These are phyloP conservation scores for Viola pubescens DNA, from an alignment of 441 rosid species.

Conservation along the genomic window DNA sequence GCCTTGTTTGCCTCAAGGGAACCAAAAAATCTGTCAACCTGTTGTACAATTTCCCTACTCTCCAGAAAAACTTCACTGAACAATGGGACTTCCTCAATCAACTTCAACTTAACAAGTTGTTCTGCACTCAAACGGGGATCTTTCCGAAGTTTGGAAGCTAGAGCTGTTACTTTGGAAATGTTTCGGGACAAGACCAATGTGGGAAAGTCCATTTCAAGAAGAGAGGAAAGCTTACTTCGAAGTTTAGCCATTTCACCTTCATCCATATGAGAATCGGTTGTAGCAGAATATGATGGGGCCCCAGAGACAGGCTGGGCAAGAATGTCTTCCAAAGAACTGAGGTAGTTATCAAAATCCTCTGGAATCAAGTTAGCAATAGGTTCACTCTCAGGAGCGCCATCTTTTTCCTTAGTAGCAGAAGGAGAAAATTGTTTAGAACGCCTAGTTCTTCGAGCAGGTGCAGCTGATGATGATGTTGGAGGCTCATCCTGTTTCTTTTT, in stretches of 20 bases:
- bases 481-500: slow-evolving; percentile 1
- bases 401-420: slow-evolving; percentile 9
- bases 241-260: slow-evolving; percentile 57
- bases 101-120: slow-evolving; percentile 56
- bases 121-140: slow-evolving; percentile 51
- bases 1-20: slow-evolving; percentile 47
- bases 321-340: slow-evolving; percentile 52
- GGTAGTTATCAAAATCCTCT: slow-evolving; percentile 60
- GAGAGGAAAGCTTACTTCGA: slow-evolving; percentile 45
- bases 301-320: slow-evolving; percentile 37
- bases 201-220: slow-evolving; percentile 46
- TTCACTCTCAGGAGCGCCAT: slow-evolving; percentile 20
- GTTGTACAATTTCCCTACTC: slow-evolving; percentile 42
- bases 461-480: slow-evolving; percentile 17
- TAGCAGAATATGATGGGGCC: slow-evolving; percentile 12
- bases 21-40: slow-evolving; percentile 42
- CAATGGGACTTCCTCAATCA: slow-evolving; percentile 56
- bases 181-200: slow-evolving; percentile 37
- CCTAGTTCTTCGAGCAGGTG: slow-evolving; percentile 33
- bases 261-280: slow-evolving; percentile 20
- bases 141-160: slow-evolving; percentile 46
- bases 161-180: slow-evolving; percentile 33
- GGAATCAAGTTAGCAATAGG: slow-evolving; percentile 24
- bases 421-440: slow-evolving; percentile 22
- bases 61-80: slow-evolving; percentile 54